Evolutionary conservation across 1,284 basidiomycete species (phyloP), one percentile per base, ranked within the genome.

Genomic region (Ustilago tritici): DNA sequence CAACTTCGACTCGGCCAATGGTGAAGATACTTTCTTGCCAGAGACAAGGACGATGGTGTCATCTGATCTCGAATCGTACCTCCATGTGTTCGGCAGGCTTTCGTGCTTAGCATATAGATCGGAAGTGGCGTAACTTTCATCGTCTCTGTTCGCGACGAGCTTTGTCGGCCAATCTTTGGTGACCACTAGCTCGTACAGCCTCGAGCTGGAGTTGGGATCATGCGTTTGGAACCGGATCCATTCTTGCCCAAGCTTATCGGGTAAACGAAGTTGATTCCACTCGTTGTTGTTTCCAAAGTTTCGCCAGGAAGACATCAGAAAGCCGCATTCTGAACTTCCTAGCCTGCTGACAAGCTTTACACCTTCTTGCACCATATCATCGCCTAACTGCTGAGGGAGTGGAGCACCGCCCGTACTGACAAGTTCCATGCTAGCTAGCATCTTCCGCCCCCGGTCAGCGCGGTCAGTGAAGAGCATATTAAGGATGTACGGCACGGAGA

Each of bases 181-280:
- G 12, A 82, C 81, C 8, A 82, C 54, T 6, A 82, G 61, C 53
- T 82, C 81, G 50, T 46, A 76, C 19, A 72, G 52, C 0, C 61
- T 58, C 3, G 36, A 49, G 11, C 56, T 57, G 4, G 65, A 57
- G 9, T 28, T 17, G 1, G 61, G 53, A 49, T 61, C 55, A 10
- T 66, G 40, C 15, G 61, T 43, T 49, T 79, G 68, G 67, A 79
- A 82, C 2, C 56, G 67, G 5, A 82, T 41, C 77, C 67, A 64
- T 1, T 38, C 23, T n/a, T 68, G 62, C 2, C 78, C 70, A 2
- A 61, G 41, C 19, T 65, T 31, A 40, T 82, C 89, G 80, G 80
- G 83, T 31, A 86, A 84, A 52, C 88, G 86, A 8, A 91, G 85
- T 87, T 89, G 91, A 77, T 90, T 90, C 91, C 91, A 92, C 23